These are phyloP conservation scores for Lyophyllum atratum DNA, from an alignment of 768 basidiomycete species.

Conservation along the genomic window DNA sequence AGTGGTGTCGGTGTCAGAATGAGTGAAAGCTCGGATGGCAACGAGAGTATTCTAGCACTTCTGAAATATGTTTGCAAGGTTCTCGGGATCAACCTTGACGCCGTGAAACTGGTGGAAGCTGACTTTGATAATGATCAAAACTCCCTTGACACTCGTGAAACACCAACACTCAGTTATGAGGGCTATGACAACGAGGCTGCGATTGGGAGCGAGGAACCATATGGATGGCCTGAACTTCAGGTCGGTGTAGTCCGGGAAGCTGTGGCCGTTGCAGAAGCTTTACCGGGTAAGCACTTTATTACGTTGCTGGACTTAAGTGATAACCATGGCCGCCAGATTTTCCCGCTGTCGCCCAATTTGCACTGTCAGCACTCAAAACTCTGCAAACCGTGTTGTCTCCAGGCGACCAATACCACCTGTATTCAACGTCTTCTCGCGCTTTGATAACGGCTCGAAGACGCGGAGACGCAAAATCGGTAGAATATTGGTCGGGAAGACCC, in stretches of 20 bases:
- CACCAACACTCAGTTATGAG: slow-evolving; percentile 8
- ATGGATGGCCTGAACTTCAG: slow-evolving; percentile 95
- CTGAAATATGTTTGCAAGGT: slow-evolving; percentile 75
- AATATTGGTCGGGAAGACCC: slow-evolving; percentile 87
- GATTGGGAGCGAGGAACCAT: slow-evolving; percentile 49
- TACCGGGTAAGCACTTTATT: slow-evolving; percentile 66
- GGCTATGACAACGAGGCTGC: slow-evolving; percentile 43
- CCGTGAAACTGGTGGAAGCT: slow-evolving; percentile 53
- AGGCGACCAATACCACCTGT: slow-evolving; percentile 80
- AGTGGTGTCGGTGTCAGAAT: slow-evolving; percentile 71
- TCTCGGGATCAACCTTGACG: slow-evolving; percentile 81
- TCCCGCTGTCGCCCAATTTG: slow-evolving; percentile 81
- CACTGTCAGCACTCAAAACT: slow-evolving; percentile 82
- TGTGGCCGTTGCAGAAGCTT: slow-evolving; percentile 84
- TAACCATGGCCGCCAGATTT: slow-evolving; percentile 56
- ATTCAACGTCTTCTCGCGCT: slow-evolving; percentile 71
- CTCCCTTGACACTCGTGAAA: background rate
- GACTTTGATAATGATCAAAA: slow-evolving; percentile 15
- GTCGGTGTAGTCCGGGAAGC: slow-evolving; percentile 93
- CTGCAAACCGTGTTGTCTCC: slow-evolving; percentile 69
- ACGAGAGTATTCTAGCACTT: slow-evolving; percentile 75
- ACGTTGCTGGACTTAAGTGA: background rate
- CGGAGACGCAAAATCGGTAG: slow-evolving; percentile 68
- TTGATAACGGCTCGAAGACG: slow-evolving; percentile 74
- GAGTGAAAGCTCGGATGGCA: slow-evolving; percentile 77